These are phyloP conservation scores for Striga asiatica DNA, from an alignment of 257 asterid species.

Conservation along the genomic window DNA sequence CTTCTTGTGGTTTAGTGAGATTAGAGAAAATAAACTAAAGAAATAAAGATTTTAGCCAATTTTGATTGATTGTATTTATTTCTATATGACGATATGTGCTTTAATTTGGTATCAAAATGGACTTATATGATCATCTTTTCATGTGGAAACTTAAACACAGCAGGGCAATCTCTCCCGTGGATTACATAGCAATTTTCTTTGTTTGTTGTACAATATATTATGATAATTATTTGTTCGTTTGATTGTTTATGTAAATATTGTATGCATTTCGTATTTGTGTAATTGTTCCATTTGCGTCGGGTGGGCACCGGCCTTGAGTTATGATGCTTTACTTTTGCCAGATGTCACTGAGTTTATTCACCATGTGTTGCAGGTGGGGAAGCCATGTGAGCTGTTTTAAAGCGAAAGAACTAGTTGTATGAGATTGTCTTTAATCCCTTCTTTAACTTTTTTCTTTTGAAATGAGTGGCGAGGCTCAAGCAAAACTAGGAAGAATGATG, in stretches of 20 bases:
- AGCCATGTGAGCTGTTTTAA: conserved; percentile 34
- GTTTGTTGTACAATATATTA: background rate
- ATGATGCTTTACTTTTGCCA: background rate
- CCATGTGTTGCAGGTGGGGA: conserved; percentile 32
- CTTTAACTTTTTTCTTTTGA: conserved; percentile 8
- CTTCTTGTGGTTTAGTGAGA: no score
- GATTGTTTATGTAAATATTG: background rate
- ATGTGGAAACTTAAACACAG: background rate
- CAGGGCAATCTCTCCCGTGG: background rate
- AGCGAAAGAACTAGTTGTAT: conserved; percentile 9
- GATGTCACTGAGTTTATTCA: conserved; percentile 9
- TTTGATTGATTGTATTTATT: background rate
- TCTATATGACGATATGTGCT: background rate
- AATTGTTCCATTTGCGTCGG: background rate
- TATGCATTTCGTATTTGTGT: background rate
- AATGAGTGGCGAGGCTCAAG: conserved; percentile 37
- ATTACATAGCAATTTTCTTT: background rate
- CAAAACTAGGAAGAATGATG: conserved; percentile 35
- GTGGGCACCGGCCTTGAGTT: background rate
- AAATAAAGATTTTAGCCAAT: background rate
- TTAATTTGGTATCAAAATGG: background rate
- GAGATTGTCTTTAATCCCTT: conserved; percentile 10
- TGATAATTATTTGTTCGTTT: background rate
- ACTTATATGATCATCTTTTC: background rate
- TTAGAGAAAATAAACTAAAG: no score